Percentiles rank a stretch among this genome's conserved stretches.
Conservation (phyloP, 495 filamentous ascomycete genomes). For the Xylaria venustula region DNA sequence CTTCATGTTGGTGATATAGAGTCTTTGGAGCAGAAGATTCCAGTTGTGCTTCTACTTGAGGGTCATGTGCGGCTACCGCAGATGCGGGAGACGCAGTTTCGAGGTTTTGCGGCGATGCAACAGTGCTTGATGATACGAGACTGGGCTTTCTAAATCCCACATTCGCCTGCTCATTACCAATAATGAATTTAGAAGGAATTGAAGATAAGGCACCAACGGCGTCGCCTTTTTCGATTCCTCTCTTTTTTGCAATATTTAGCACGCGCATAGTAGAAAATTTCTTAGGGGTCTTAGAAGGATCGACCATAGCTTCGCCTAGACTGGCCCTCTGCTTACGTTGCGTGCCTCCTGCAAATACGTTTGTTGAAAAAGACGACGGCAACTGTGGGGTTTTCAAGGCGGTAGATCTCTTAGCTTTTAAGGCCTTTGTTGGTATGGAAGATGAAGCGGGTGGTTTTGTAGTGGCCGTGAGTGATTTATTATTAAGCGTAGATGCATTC, state of each 20-base stretch:
- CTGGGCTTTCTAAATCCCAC: background rate
- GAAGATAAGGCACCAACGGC: conserved; percentile 19
- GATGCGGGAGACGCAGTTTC: background rate
- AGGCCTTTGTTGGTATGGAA: conserved; percentile 17
- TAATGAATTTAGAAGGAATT: conserved; percentile 24
- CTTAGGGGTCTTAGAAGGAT: conserved; percentile 32
- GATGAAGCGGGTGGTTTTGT: background rate
- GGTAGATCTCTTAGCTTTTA: conserved; percentile 18
- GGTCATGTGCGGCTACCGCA: background rate
- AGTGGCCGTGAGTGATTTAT: conserved; percentile 7
- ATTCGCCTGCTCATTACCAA: conserved; percentile 13
- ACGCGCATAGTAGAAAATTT: conserved; percentile 25
- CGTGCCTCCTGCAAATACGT: conserved; percentile 26
- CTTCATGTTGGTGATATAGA: background rate
- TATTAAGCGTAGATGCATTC: background rate
- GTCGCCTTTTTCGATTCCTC: conserved; percentile 23
- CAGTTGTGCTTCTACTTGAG: too few relatives aligned
- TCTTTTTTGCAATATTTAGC: conserved; percentile 28
- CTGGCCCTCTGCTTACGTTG: conserved; percentile 21
- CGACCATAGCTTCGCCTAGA: conserved; percentile 31
- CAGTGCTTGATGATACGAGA: background rate
- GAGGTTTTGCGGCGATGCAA: background rate
- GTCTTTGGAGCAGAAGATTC: too few relatives aligned
- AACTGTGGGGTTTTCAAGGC: conserved; percentile 23
- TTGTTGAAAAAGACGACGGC: conserved; percentile 4